phyloP scores from a whole-genome alignment of 805 yeast genomes.

The Grigorovia yakushimaensis region DNA sequence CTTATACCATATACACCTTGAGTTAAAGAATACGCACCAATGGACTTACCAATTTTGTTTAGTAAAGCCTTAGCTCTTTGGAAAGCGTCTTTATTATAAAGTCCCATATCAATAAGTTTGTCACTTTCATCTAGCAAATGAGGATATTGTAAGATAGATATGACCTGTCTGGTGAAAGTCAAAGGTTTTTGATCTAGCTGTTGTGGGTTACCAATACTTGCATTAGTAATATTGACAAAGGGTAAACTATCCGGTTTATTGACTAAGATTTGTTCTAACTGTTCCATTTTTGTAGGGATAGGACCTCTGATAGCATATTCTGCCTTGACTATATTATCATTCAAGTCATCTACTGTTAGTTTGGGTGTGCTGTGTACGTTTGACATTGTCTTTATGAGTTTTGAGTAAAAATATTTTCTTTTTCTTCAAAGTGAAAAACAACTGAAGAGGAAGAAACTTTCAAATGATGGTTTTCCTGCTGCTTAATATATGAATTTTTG shows the following conservation, averaged over 20 bases:
- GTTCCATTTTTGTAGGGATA: slow-evolving; percentile 86
- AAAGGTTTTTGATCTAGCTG: slow-evolving; percentile 90
- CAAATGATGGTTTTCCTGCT: too few relatives aligned
- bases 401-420: too few relatives aligned
- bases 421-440: too few relatives aligned
- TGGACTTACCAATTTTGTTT: slow-evolving; percentile 52
- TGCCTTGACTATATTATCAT: slow-evolving; percentile 67
- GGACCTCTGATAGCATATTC: slow-evolving; percentile 96
- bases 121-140: slow-evolving; percentile 36
- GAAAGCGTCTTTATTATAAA: slow-evolving; percentile 57
- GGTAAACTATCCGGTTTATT: slow-evolving; percentile 54
- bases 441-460: too few relatives aligned
- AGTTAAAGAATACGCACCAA: slow-evolving; percentile 92
- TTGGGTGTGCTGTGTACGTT: slow-evolving; percentile 21
- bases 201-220: slow-evolving; percentile 97
- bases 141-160: slow-evolving; percentile 82
- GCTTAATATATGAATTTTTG: too few relatives aligned
- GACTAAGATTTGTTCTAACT: slow-evolving; percentile 47
- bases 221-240: slow-evolving; percentile 66
- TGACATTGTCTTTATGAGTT: background rate
- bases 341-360: slow-evolving; percentile 44
- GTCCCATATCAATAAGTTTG: slow-evolving; percentile 8
- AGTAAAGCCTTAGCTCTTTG: slow-evolving; percentile 58
- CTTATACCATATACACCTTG: slow-evolving; percentile 75
- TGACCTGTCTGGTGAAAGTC: slow-evolving; percentile 85